Percentiles rank a stretch among this genome's conserved stretches.
Conservation (phyloP, 306 rosid species). For the apple (Malus domestica) region ASM211411v1 NC_041804.1:34680001-34680500, state of each 20-base stretch:
- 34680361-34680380: neutral
- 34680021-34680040: constrained; percentile 55
- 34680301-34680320: constrained; percentile 58
- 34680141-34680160: neutral
- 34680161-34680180: neutral
- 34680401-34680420: neutral
- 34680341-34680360: neutral
- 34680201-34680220: constrained; percentile 80
- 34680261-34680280: constrained; percentile 34
- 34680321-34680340: neutral
- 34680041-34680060: constrained; percentile 94
- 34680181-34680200: constrained; percentile 23
- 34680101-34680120: constrained; percentile 74
- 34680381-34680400: constrained; percentile 3
- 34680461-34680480: constrained; percentile 88
- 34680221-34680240: constrained; percentile 83
- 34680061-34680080: constrained; percentile 83
- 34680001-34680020: constrained; percentile 55
- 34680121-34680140: neutral
- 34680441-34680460: constrained; percentile 66
- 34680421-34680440: constrained; percentile 37
- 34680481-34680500: constrained; percentile 81
- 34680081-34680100: constrained; percentile 57
- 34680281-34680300: constrained; percentile 47
- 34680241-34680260: constrained; percentile 79